These are phyloP conservation scores for Entoloma clypeatum DNA, from an alignment of 1,284 basidiomycete species.

Conservation along the genomic window DNA sequence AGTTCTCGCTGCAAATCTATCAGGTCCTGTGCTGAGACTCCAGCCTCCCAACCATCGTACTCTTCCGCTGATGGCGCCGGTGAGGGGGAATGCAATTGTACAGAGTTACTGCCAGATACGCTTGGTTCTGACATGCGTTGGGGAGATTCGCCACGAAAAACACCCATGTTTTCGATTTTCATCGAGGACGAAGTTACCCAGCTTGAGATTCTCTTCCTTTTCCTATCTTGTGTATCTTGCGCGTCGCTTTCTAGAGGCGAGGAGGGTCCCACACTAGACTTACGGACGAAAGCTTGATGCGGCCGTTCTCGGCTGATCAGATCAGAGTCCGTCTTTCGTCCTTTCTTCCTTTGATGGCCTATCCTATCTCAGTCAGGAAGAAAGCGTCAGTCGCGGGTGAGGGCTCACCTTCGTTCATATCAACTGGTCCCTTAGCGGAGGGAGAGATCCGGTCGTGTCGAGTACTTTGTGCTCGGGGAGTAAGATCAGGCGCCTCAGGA, in stretches of 20 bases:
- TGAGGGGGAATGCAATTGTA: background rate
- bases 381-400: background rate
- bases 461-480: too few relatives aligned
- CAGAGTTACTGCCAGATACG: constrained; percentile 1
- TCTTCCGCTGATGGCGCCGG: constrained; percentile 18
- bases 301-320: background rate
- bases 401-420: background rate
- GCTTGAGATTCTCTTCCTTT: constrained; percentile 11
- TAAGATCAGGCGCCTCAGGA: too few relatives aligned
- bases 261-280: background rate
- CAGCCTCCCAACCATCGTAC: constrained; percentile 34
- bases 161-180: background rate
- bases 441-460: too few relatives aligned
- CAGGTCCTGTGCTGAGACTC: constrained; percentile 23
- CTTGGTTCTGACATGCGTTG: constrained; percentile 3
- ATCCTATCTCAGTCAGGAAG: background rate
- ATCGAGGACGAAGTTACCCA: constrained; percentile 10
- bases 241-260: constrained; percentile 2
- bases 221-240: constrained; percentile 10
- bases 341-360: constrained; percentile 7
- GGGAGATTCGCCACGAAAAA: constrained; percentile 2
- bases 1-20: constrained; percentile 17
- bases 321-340: constrained; percentile 12
- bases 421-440: constrained; percentile 1
- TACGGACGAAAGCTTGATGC: background rate